These are phyloP conservation scores for Tolypocladium ovalisporum DNA, from an alignment of 2,329 filamentous ascomycete species.

Conservation along the genomic window DNA sequence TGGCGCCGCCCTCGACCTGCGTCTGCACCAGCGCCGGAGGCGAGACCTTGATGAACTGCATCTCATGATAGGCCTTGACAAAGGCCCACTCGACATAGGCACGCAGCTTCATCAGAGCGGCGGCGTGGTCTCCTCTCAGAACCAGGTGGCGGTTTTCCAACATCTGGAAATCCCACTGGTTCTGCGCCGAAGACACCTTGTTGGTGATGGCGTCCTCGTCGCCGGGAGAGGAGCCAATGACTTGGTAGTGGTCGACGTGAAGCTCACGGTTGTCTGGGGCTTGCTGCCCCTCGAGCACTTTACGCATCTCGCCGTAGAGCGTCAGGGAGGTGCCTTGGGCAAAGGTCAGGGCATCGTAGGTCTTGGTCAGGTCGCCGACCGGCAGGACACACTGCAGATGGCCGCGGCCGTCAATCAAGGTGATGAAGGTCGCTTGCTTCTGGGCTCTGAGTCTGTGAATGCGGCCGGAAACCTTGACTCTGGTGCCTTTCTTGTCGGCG, in stretches of 20 bases:
- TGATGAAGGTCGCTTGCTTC: constrained; percentile 79
- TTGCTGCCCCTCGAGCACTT: constrained; percentile 65
- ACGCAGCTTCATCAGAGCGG: constrained; percentile 80
- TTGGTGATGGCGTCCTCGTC: constrained; percentile 90
- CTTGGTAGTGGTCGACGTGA: constrained; percentile 79
- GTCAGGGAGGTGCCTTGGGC: constrained; percentile 80
- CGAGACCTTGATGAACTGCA: constrained; percentile 70
- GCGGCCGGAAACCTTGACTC: constrained; percentile 70
- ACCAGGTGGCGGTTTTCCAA: constrained; percentile 77
- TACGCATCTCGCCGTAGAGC: constrained; percentile 72
- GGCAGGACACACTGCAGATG: constrained; percentile 30
- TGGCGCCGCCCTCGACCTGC: constrained; percentile 85
- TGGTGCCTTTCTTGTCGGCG: constrained; percentile 47
- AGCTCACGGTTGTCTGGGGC: constrained; percentile 81
- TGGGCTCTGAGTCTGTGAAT: constrained; percentile 74
- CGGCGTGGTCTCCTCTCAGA: constrained; percentile 72
- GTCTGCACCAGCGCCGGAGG: constrained; percentile 91
- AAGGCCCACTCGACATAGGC: constrained; percentile 75
- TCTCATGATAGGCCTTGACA: constrained; percentile 64
- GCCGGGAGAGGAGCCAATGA: constrained; percentile 69
- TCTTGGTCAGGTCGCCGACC: constrained; percentile 68
- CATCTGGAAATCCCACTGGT: constrained; percentile 40
- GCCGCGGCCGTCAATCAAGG: constrained; percentile 67
- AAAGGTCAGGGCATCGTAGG: constrained; percentile 81
- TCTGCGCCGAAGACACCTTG: constrained; percentile 39